A percentile compares a stretch with the other conserved stretches of the same genome.
These are phyloP conservation scores for Pseudogymnoascus sp. DNA, from an alignment of 2,329 filamentous ascomycete genomes.

Conservation along the genomic window DNA sequence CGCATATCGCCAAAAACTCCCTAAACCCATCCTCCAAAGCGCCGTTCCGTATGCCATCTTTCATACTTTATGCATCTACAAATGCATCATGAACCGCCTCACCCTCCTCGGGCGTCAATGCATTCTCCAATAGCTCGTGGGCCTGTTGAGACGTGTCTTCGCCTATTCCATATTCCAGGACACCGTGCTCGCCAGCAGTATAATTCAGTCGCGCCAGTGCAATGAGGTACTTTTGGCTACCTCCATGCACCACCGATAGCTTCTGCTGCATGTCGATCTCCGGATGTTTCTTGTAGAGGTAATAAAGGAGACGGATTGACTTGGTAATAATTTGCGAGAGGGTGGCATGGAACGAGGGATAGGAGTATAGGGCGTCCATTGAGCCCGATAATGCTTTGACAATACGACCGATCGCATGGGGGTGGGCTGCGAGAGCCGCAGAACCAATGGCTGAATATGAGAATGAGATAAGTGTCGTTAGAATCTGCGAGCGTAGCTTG, in stretches of 20 bases:
- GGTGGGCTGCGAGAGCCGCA: constrained; percentile 58
- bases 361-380: constrained; percentile 51
- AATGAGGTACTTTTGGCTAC: constrained; percentile 73
- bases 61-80: constrained; percentile 11
- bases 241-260: constrained; percentile 60
- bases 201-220: constrained; percentile 79
- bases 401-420: constrained; percentile 62
- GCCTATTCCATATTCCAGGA: constrained; percentile 69
- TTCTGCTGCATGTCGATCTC: constrained; percentile 63
- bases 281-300: constrained; percentile 52
- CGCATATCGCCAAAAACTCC: not conserved
- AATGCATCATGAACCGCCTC: constrained; percentile 39
- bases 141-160: constrained; percentile 74
- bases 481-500: constrained; percentile 27
- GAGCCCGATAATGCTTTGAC: constrained; percentile 69
- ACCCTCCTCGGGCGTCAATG: constrained; percentile 71
- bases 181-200: constrained; percentile 59
- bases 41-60: not conserved
- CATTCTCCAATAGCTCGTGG: constrained; percentile 70
- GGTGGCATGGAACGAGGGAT: constrained; percentile 22
- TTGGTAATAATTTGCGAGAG: constrained; percentile 46
- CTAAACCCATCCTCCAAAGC: not conserved
- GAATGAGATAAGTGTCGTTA: constrained; percentile 52
- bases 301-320: constrained; percentile 51
- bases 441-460: constrained; percentile 54